Base-by-base conservation (phyloP, 2,329 filamentous ascomycete genomes). In the Macrophomina tecta region DNA sequence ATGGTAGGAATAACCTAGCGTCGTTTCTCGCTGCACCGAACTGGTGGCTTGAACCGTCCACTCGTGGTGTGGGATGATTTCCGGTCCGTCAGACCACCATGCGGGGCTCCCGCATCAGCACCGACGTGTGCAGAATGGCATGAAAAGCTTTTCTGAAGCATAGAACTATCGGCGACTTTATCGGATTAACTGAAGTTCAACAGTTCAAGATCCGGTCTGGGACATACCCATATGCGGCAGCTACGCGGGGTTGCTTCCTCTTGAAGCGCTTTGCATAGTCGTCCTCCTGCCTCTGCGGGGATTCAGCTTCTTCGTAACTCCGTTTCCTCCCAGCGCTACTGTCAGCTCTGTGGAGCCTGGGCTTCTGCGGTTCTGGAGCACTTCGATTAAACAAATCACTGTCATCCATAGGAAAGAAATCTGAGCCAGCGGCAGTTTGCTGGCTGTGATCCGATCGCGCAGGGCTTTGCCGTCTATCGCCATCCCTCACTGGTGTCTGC, bases 281-380 rank as follows among this genome's bases (percentile, higher is more conserved):
- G 28, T 78, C 77, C n/a, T 75, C 73, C 67, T 78, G 77, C 30
- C 72, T 73, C 60, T 70, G 52, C n/a, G 72, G 70, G 3, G 55
- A 53, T 30, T 77, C 74, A 6, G 74, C 72, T 42, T 79, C 76
- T 46, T 76, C 75, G 48, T 78, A 77, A 62, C 76, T 78, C 53
- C 77, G 73, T 68, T 79, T 79, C 18, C 77, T 69, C 14, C 72
- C 71, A 56, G 74, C 69, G 4, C 73, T 76, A 67, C 74, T 78
- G 49, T 78, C 75, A 62, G 71, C 74, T 51, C 74, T 72, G 14
- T 72, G 51, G 16, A 76, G 67, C 11, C 70, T 68, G 9, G 75
- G 70, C 16, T 70, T 62, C 32, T 61, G 55, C n/a, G 66, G 55
- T 4, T 71, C 72, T 36, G 58, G 48, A 42, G 62, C 30, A n/a